These are phyloP conservation scores for Tuber microsphaerosporum DNA, from an alignment of 495 filamentous ascomycete species.

Conservation along the genomic window DNA sequence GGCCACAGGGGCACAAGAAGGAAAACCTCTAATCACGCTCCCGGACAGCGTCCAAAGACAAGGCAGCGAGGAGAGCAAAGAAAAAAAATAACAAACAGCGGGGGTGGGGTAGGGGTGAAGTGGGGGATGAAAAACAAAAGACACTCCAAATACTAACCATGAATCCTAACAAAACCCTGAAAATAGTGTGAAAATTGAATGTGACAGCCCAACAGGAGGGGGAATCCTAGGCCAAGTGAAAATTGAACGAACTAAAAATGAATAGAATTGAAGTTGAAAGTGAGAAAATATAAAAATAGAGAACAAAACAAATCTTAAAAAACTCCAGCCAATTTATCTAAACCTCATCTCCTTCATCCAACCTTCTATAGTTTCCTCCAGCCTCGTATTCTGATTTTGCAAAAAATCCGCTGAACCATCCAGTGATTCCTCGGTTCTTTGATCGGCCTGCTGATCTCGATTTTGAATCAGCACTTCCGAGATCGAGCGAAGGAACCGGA, in stretches of 20 bases:
- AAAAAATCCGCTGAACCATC: constrained; percentile 49
- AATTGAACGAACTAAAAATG: background rate
- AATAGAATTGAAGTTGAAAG: background rate
- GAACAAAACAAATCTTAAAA: constrained; percentile 3
- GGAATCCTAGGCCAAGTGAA: background rate
- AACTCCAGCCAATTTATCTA: constrained; percentile 21
- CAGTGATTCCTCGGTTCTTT: constrained; percentile 47
- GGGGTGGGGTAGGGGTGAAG: background rate
- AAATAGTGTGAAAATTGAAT: background rate
- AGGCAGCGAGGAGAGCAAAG: background rate
- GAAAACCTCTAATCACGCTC: background rate
- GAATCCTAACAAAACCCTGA: background rate
- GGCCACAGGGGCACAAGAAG: background rate
- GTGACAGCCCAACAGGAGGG: background rate
- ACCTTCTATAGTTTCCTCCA: constrained; percentile 56
- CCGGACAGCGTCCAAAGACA: background rate
- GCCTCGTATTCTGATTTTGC: constrained; percentile 43
- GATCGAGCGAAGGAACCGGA: constrained; percentile 65
- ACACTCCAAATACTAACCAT: background rate
- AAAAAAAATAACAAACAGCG: background rate
- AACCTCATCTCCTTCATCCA: constrained; percentile 59
- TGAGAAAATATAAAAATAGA: background rate
- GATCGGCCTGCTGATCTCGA: constrained; percentile 30
- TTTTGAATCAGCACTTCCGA: constrained; percentile 56
- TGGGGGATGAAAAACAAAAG: background rate